phyloP scores from a whole-genome alignment of 768 basidiomycete species.

The Psilocybe tampanensis region DNA sequence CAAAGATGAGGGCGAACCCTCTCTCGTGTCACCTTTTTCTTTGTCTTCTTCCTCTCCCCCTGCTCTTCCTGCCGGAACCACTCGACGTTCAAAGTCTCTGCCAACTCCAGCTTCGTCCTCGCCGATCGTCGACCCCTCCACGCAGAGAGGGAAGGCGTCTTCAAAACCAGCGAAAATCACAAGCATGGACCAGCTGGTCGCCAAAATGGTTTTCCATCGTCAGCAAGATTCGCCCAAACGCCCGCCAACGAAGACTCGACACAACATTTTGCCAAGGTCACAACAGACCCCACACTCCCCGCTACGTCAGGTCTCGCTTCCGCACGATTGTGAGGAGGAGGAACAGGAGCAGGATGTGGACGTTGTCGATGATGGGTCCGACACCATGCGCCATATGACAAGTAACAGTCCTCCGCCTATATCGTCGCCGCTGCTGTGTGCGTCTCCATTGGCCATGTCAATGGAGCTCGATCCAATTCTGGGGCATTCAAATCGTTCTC shows the following conservation, averaged over 20 bases:
- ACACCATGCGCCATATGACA: too few species aligned
- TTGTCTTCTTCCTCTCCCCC: neutral
- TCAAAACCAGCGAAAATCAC: constrained; percentile 27
- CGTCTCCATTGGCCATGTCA: constrained; percentile 18
- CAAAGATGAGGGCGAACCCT: too few species aligned
- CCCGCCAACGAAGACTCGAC: neutral
- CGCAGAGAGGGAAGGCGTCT: neutral
- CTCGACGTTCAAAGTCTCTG: neutral
- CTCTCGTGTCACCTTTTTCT: too few species aligned
- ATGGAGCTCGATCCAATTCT: neutral
- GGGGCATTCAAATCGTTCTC: neutral
- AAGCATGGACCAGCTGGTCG: constrained; percentile 40
- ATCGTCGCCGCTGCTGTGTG: constrained; percentile 13
- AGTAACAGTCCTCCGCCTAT: too few species aligned
- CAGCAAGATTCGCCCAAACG: constrained; percentile 22
- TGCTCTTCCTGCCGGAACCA: neutral
- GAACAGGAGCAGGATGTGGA: constrained; percentile 9
- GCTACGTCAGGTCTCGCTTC: constrained; percentile 21
- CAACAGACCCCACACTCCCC: constrained; percentile 23
- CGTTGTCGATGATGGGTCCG: neutral
- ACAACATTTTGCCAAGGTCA: neutral
- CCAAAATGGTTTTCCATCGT: constrained; percentile 40
- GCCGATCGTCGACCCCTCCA: neutral
- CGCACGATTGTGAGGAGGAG: constrained; percentile 4
- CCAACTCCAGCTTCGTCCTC: neutral